Evolutionary conservation across 352 stramenopile species (phyloP).

Genomic region (Globisporangium viniferum): DNA sequence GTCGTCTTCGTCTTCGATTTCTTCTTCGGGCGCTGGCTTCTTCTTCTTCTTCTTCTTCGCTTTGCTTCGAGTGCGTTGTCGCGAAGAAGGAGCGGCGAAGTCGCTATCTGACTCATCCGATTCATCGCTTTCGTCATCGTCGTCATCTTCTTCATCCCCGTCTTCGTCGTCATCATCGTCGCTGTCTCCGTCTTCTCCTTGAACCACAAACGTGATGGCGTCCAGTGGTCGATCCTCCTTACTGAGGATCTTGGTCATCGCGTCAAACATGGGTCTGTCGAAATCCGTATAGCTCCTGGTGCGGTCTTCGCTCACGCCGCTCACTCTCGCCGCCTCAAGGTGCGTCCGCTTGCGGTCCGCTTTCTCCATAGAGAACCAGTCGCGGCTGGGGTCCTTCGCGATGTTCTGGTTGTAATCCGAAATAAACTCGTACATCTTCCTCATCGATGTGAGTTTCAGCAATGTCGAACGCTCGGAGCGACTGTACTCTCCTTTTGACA

Average conservation of each 20-base stretch:
- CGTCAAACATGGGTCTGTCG: constrained; percentile 4
- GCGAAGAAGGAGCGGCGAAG: neutral
- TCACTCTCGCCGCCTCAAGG: neutral
- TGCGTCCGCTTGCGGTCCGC: constrained; percentile 1
- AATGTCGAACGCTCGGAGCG: constrained; percentile 5
- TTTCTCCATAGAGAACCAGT: constrained; percentile 10
- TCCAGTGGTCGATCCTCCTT: neutral
- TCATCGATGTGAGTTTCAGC: constrained; percentile 6
- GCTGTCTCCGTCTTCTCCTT: neutral
- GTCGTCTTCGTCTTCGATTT: neutral
- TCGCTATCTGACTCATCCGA: neutral
- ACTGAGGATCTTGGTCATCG: constrained; percentile 4
- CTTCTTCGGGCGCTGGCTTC: neutral
- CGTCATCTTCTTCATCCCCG: neutral
- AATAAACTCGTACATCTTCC: constrained; percentile 14
- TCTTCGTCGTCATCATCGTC: neutral
- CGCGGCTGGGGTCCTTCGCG: neutral
- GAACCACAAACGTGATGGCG: neutral
- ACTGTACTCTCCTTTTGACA: neutral
- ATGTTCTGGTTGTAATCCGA: constrained; percentile 7
- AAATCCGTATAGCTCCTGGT: constrained; percentile 10
- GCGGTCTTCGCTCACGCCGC: neutral
- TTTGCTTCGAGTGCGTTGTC: neutral
- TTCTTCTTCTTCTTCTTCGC: neutral
- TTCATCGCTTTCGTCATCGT: neutral